Percentiles rank a stretch among this genome's conserved stretches.
Conservation (phyloP, 768 basidiomycete genomes). For the Phylloporus sp. region DNA sequence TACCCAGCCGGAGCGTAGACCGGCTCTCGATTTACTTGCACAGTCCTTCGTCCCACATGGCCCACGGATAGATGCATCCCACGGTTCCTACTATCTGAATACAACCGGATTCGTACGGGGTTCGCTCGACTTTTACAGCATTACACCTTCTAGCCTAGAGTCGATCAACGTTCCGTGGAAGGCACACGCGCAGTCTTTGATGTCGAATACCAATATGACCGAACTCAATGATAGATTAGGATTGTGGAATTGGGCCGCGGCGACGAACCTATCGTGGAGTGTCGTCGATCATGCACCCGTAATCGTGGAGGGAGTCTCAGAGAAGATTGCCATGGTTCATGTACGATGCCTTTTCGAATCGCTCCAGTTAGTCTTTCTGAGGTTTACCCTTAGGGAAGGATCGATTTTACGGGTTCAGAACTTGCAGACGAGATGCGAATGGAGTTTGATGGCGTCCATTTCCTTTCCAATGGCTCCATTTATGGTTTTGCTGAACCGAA, state of each 20-base stretch:
- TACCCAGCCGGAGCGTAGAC: constrained; percentile 45
- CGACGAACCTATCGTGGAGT: constrained; percentile 60
- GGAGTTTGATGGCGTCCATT: constrained; percentile 76
- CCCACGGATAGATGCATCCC: constrained; percentile 38
- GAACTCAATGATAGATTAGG: constrained; percentile 44
- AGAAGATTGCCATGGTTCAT: constrained; percentile 56
- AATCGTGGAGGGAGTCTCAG: constrained; percentile 33
- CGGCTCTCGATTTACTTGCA: constrained; percentile 42
- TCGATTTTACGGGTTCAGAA: constrained; percentile 57
- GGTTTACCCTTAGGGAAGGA: constrained; percentile 48
- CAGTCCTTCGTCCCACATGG: constrained; percentile 45
- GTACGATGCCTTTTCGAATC: constrained; percentile 38
- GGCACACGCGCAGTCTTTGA: constrained; percentile 43
- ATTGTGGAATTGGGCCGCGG: constrained; percentile 67
- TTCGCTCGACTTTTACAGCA: constrained; percentile 55
- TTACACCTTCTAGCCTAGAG: constrained; percentile 45
- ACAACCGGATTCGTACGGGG: constrained; percentile 77
- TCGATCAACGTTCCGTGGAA: constrained; percentile 43
- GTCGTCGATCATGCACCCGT: constrained; percentile 54
- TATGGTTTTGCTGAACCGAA: constrained; percentile 64
- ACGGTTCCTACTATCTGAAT: constrained; percentile 64
- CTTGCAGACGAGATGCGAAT: constrained; percentile 55
- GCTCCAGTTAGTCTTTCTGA: constrained; percentile 4
- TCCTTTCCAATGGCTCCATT: constrained; percentile 67
- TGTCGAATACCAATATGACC: constrained; percentile 48